These are phyloP conservation scores for Blepharisma stoltei DNA, from an alignment of 73 alveolate genomes.

Conservation along the genomic window DNA sequence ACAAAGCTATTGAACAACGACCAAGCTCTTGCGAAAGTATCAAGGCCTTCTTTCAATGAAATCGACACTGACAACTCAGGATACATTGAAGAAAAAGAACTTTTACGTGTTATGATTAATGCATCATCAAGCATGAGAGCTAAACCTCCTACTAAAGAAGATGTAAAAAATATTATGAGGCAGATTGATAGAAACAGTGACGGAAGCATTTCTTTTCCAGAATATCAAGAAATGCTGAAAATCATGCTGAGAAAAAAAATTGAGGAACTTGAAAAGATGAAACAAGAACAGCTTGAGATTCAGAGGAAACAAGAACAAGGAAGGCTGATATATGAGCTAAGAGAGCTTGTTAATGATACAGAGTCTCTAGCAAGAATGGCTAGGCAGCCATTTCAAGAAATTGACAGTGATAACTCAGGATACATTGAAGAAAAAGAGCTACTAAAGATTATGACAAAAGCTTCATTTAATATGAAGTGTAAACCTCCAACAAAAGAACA, in stretches of 20 bases:
- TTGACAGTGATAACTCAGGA: not conserved
- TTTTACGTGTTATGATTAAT: not conserved
- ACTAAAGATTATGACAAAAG: not conserved
- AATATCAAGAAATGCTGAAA: not conserved
- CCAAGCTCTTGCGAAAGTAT: not conserved
- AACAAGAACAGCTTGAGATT: not conserved
- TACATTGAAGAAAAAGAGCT: conserved; percentile 22
- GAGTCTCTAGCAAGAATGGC: not conserved
- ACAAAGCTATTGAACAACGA: not conserved
- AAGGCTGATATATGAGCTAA: not conserved
- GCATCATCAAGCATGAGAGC: not conserved
- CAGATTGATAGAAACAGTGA: not conserved
- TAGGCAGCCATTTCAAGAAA: conserved; percentile 5
- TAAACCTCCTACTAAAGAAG: not conserved
- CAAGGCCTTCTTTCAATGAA: not conserved
- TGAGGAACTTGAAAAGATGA: not conserved
- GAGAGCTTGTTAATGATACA: not conserved
- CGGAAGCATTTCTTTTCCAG: not conserved
- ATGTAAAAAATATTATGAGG: not conserved
- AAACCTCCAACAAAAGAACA: not conserved
- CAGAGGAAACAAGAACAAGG: not conserved
- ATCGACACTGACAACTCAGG: conserved; percentile 15
- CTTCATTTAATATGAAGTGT: not conserved
- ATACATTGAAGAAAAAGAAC: conserved; percentile 16
- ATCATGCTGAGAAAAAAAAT: not conserved